Percentiles rank a stretch among this genome's conserved stretches.
Evolutionary conservation across 192 early-diverging fungal species (phyloP).

Genomic region (Mortierella claussenii): DNA sequence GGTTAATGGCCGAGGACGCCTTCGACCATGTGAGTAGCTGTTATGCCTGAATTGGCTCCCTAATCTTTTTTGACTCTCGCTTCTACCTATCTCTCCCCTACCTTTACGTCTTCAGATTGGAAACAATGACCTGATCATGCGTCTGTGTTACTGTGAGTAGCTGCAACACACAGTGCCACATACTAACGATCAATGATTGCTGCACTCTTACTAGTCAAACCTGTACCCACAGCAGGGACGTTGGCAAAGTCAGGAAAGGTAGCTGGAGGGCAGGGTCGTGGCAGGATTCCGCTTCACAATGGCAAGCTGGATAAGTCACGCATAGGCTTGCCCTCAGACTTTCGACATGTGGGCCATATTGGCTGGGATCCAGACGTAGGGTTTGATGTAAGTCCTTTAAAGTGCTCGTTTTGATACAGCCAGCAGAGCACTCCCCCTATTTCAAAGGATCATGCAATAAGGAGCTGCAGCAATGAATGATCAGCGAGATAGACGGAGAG

Average conservation of each 20-base stretch:
- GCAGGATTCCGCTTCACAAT: slow-evolving; percentile 55
- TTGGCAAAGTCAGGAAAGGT: slow-evolving; percentile 38
- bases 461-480: no score
- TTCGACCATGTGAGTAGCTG: slow-evolving; percentile 46
- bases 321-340: slow-evolving; percentile 64
- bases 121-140: no score
- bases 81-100: slow-evolving; percentile 3
- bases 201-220: slow-evolving; percentile 42
- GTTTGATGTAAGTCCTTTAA: slow-evolving; percentile 57
- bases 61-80: slow-evolving; percentile 18
- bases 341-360: slow-evolving; percentile 71
- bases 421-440: no score
- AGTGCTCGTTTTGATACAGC: no score
- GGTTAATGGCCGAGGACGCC: slow-evolving; percentile 59
- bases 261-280: slow-evolving; percentile 30
- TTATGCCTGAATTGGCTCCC: no score
- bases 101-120: neutral
- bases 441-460: no score
- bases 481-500: no score
- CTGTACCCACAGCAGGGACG: slow-evolving; percentile 42
- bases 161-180: no score
- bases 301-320: slow-evolving; percentile 68
- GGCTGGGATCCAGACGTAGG: slow-evolving; percentile 70
- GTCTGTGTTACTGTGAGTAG: no score
- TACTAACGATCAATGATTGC: no score